Evolutionary conservation across 1,139 yeast species (phyloP).

Genomic region (Candida tropicalis): DNA sequence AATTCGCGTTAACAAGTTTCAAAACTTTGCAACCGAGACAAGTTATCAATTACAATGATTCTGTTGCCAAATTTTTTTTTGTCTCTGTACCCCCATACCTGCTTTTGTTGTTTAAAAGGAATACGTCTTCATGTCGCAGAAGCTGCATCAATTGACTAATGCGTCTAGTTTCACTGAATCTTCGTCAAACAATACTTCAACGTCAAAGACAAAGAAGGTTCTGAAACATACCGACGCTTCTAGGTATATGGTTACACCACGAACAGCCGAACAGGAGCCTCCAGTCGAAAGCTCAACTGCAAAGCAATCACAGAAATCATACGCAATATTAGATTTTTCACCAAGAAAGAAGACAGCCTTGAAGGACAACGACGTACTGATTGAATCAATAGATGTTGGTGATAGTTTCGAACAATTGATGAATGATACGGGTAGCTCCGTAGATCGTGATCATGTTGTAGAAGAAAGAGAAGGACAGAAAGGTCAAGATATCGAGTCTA

Average conservation of each 20-base stretch:
- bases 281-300: not conserved
- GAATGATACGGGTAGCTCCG: no score
- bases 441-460: no score
- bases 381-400: not conserved
- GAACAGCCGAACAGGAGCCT: not conserved
- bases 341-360: not conserved
- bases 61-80: no score
- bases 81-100: no score
- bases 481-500: not conserved
- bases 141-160: not conserved
- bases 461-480: not conserved
- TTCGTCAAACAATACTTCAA: not conserved
- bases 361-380: not conserved
- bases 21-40: no score
- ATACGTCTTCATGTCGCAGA: no score
- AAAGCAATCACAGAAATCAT: not conserved
- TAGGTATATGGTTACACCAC: not conserved
- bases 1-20: no score
- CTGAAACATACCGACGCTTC: not conserved
- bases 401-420: not conserved
- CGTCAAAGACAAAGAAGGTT: not conserved
- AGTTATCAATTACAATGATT: no score
- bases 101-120: no score
- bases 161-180: not conserved
- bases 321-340: not conserved